phyloP scores from a whole-genome alignment of 306 rosid genomes.

The Corylus heterophylla region DNA sequence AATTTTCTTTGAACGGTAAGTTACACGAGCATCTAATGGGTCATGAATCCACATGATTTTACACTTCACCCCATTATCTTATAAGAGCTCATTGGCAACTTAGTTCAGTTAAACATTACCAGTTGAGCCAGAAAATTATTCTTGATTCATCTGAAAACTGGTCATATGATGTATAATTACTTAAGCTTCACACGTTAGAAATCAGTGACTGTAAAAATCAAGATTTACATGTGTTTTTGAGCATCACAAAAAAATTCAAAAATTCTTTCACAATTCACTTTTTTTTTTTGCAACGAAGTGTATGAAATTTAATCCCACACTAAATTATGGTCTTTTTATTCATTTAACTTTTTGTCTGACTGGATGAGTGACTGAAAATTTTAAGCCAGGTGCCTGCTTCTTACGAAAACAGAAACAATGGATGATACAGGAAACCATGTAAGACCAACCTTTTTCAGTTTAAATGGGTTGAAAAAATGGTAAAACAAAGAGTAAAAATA shows the following conservation, averaged over 20 bases:
- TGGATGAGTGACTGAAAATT: background rate
- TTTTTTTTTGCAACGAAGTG: background rate
- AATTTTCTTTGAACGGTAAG: background rate
- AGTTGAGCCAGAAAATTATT: background rate
- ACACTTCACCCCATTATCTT: too few species aligned
- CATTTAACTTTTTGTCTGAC: background rate
- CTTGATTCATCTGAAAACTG: background rate
- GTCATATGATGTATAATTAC: background rate
- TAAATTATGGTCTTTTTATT: background rate
- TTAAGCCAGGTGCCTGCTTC: background rate
- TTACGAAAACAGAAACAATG: background rate
- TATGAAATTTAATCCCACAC: background rate
- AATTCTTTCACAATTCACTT: too few species aligned
- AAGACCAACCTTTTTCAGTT: background rate
- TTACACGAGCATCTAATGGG: background rate
- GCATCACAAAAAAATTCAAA: background rate
- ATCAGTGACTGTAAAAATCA: background rate
- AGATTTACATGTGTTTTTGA: background rate
- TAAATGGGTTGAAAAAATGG: too few species aligned
- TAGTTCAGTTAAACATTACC: background rate
- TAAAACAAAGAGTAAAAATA: background rate
- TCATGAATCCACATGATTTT: background rate
- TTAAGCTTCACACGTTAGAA: slow-evolving; percentile 1
- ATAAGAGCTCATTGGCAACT: background rate
- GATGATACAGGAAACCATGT: background rate